Evolutionary conservation across 495 filamentous ascomycete species (phyloP).

Genomic region (Penicillium ucsense): DNA sequence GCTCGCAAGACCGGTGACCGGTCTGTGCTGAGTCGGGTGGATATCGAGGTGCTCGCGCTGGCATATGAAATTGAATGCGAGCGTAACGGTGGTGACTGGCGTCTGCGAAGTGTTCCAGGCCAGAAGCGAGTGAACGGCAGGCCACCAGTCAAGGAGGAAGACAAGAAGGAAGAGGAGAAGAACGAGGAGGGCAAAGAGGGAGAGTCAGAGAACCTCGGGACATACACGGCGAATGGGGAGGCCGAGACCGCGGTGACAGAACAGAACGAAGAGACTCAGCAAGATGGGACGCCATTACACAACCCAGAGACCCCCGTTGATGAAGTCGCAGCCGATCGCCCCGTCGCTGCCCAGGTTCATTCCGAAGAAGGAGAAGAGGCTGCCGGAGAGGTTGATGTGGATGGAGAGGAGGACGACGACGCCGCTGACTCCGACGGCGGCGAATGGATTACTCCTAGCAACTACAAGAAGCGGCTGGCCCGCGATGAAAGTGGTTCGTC

Average conservation of each 20-base stretch:
- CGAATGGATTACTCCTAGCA: slow-evolving; percentile 92
- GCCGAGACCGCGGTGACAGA: slow-evolving; percentile 18
- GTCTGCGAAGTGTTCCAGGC: slow-evolving; percentile 63
- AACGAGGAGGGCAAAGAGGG: too few species aligned
- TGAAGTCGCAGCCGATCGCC: neutral
- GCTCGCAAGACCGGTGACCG: slow-evolving; percentile 84
- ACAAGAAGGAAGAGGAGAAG: slow-evolving; percentile 1
- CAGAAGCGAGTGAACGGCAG: slow-evolving; percentile 69
- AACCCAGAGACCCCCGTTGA: neutral
- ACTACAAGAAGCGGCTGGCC: slow-evolving; percentile 75
- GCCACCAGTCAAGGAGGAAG: slow-evolving; percentile 40
- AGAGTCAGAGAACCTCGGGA: too few species aligned
- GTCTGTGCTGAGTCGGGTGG: slow-evolving; percentile 72
- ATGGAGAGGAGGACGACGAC: slow-evolving; percentile 32
- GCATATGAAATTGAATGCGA: slow-evolving; percentile 88
- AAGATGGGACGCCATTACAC: slow-evolving; percentile 7
- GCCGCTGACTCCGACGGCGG: slow-evolving; percentile 54
- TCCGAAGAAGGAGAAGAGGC: slow-evolving; percentile 11
- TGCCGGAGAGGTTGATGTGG: slow-evolving; percentile 24
- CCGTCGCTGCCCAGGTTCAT: slow-evolving; percentile 1
- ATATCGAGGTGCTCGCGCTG: slow-evolving; percentile 81
- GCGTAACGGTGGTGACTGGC: slow-evolving; percentile 73
- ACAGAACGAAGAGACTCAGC: slow-evolving; percentile 5
- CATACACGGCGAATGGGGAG: slow-evolving; percentile 10
- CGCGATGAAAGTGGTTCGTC: slow-evolving; percentile 45